Percentiles rank a stretch among this genome's conserved stretches.
Evolutionary conservation across 1,139 yeast species (phyloP).

Genomic region (Saccharomycopsis hybrid): DNA sequence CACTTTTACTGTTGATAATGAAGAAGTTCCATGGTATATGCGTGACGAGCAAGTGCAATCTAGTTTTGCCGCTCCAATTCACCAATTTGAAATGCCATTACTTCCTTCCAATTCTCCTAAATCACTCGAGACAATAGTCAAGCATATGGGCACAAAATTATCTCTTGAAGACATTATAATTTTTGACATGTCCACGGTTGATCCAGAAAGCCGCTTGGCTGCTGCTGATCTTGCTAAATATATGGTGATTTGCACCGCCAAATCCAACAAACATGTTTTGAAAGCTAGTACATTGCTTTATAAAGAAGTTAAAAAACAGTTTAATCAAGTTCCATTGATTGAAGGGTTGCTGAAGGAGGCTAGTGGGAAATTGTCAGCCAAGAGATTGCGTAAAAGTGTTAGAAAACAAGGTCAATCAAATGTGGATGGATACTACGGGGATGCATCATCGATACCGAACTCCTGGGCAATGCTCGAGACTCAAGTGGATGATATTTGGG

Average conservation of each 20-base stretch:
- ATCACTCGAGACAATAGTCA: slow-evolving; percentile 39
- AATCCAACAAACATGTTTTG: slow-evolving; percentile 67
- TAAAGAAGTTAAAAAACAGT: slow-evolving; percentile 39
- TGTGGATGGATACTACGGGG: slow-evolving; percentile 50
- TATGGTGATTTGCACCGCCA: slow-evolving; percentile 71
- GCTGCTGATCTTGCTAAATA: slow-evolving; percentile 37
- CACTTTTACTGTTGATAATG: slow-evolving; percentile 12
- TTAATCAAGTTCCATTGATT: slow-evolving; percentile 40
- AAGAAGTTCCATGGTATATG: slow-evolving; percentile 55
- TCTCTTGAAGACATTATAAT: slow-evolving; percentile 59
- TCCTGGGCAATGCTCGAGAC: slow-evolving; percentile 82
- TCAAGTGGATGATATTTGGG: slow-evolving; percentile 50
- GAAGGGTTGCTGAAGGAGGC: slow-evolving; percentile 71
- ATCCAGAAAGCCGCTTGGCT: slow-evolving; percentile 40
- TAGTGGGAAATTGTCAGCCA: slow-evolving; percentile 49
- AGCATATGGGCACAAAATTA: slow-evolving; percentile 47
- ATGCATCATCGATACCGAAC: slow-evolving; percentile 36
- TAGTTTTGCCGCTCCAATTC: slow-evolving; percentile 27
- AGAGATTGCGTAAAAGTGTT: slow-evolving; percentile 56
- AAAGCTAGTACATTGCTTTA: slow-evolving; percentile 61
- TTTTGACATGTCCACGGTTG: slow-evolving; percentile 48
- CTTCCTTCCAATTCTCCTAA: slow-evolving; percentile 55
- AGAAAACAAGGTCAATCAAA: slow-evolving; percentile 45
- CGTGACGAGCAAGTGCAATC: slow-evolving; percentile 41
- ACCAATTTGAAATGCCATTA: slow-evolving; percentile 35